Conservation (phyloP, 768 basidiomycete species). For the Panaeolus papilionaceus region DNA sequence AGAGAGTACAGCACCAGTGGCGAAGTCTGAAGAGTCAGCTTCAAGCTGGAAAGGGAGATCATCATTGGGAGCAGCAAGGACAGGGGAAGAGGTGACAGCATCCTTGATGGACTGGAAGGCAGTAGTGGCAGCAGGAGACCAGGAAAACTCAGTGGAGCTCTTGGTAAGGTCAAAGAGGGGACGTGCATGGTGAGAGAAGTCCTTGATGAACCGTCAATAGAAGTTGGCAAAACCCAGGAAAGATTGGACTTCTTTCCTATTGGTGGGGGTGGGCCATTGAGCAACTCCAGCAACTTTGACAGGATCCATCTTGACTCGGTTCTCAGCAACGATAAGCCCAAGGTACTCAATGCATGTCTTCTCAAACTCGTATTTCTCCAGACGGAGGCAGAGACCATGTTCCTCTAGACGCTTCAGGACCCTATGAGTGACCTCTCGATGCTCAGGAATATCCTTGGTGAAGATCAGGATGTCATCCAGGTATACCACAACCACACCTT, state of each 20-base stretch:
- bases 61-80: conserved; percentile 21
- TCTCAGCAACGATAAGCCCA: no score
- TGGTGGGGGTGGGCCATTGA: no score
- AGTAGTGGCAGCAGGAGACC: conserved; percentile 23
- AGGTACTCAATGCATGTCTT: conserved; percentile 33
- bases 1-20: conserved; percentile 36
- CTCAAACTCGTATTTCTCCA: conserved; percentile 12
- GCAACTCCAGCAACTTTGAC: no score
- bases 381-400: conserved; percentile 40
- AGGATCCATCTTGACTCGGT: no score
- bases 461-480: no score
- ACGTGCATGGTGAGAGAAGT: conserved; percentile 32
- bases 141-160: no score
- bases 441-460: no score
- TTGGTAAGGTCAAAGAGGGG: conserved; percentile 5
- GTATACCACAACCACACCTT: no score
- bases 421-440: not conserved
- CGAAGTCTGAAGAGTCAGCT: conserved; percentile 45
- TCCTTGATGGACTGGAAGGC: conserved; percentile 34
- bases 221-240: conserved; percentile 34
- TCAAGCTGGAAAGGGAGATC: conserved; percentile 6
- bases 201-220: conserved; percentile 36
- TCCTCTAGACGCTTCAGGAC: conserved; percentile 30
- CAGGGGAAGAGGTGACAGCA: conserved; percentile 29
- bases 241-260: no score